These are phyloP conservation scores for Cutaneotrichosporon cutaneum DNA, from an alignment of 1,284 basidiomycete genomes.

Conservation along the genomic window DNA sequence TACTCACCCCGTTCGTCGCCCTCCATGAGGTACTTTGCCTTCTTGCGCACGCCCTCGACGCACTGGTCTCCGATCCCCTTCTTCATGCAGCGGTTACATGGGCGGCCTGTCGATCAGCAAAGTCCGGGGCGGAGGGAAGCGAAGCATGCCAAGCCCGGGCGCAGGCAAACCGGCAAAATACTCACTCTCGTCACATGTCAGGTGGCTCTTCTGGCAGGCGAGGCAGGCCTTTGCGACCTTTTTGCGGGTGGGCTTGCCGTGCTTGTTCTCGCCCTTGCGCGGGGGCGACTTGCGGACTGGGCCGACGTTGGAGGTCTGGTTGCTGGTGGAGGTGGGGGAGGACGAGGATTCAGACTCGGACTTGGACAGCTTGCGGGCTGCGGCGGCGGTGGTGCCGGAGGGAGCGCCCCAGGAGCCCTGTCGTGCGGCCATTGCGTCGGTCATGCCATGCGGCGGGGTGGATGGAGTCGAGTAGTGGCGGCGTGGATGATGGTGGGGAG, in stretches of 20 bases:
- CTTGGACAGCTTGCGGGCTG: neutral
- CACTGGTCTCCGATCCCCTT: slow-evolving; percentile 86
- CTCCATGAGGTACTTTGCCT: slow-evolving; percentile 93
- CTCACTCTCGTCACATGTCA: slow-evolving; percentile 95
- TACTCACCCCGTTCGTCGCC: slow-evolving; percentile 81
- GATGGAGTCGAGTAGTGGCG: neutral
- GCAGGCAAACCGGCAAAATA: too few species aligned
- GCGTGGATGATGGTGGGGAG: neutral
- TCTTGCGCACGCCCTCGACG: slow-evolving; percentile 92
- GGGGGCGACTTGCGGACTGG: slow-evolving; percentile 3
- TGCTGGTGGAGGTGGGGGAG: neutral
- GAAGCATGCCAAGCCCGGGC: too few species aligned
- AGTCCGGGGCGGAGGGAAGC: slow-evolving; percentile 12
- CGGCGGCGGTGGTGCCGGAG: neutral
- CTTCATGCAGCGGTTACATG: slow-evolving; percentile 91
- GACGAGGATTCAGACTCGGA: slow-evolving; percentile 10
- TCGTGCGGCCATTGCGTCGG: neutral
- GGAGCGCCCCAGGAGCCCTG: neutral
- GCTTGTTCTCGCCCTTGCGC: slow-evolving; percentile 11
- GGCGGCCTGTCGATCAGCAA: slow-evolving; percentile 65
- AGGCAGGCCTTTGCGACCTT: slow-evolving; percentile 68
- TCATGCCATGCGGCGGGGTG: neutral
- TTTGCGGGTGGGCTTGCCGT: slow-evolving; percentile 61
- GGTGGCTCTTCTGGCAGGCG: slow-evolving; percentile 88
- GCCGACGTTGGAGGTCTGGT: neutral